Base-by-base conservation (phyloP, 352 stramenopile genomes). In the Pythium oligandrum region DNA sequence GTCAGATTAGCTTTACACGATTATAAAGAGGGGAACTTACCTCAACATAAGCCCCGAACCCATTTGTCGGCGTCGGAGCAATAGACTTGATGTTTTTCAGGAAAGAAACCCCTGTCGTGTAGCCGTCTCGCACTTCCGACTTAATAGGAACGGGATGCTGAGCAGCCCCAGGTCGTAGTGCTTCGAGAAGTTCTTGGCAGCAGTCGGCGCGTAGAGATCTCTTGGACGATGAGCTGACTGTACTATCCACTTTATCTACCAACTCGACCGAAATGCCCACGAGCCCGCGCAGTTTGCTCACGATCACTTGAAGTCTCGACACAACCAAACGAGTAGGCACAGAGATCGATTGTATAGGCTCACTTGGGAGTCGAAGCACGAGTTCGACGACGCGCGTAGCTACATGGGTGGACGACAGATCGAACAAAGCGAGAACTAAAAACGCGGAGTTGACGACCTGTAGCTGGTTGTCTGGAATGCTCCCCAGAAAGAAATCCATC, bases 401-500 rank as follows among this genome's bases (percentile, higher is more conserved):
- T 4, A 31, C 38, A 34, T 55, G 52, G 1, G 37, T 32, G 4
- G 38, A 44, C 12, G 57, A 45, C 30, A 52, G 40, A 1, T 33
- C 3, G 26, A 55, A 26, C 11, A 53, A 51, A 12, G 46, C n/a
- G 12, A 55, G n/a, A 0, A 54, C 35, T 1, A 5, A 17, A 26
- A 65, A 33, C 4, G 47, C 10, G 1, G 42, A n/a, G 3, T 35
- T 8, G 9, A 40, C 46, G 6, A 65, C 58, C 0, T 9, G 4
- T 2, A 53, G 12, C 31, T 4, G 40, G 4, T 50, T 42, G 4
- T 39, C 46, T 50, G 52, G 32, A 9, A 65, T 7, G 35, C 58
- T 60, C 3, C 58, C 58, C 1, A 65, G 17, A 5, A 65, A 10
- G 39, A 57, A 60, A 31, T 37, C 34, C 4, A 65, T 40, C 58